A percentile compares a stretch with the other conserved stretches of the same genome.
These are phyloP conservation scores for Globisporangium cederbergense DNA, from an alignment of 352 stramenopile genomes.

Conservation along the genomic window DNA sequence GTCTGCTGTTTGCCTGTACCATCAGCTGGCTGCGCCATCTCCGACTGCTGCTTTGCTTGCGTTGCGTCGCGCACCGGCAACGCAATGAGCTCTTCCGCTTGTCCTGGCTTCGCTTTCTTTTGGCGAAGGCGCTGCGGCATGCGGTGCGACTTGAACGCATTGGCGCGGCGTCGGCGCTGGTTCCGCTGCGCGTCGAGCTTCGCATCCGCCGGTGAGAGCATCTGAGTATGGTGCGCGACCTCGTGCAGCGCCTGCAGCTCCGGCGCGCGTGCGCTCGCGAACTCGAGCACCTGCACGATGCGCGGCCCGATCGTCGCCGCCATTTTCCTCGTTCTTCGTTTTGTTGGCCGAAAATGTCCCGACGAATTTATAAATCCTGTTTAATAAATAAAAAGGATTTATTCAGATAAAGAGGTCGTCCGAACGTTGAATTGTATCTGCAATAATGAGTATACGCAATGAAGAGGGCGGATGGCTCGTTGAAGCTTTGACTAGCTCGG, in stretches of 20 bases:
- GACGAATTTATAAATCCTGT: too few relatives aligned
- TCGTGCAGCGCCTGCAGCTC: conserved; percentile 78
- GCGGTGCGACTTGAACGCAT: conserved; percentile 73
- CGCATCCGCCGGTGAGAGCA: conserved; percentile 23
- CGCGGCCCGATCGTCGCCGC: conserved; percentile 48
- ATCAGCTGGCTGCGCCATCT: neutral
- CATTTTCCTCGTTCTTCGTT: neutral
- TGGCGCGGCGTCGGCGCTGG: conserved; percentile 65
- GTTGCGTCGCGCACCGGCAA: conserved; percentile 3
- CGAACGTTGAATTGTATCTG: too few relatives aligned
- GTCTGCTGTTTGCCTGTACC: neutral
- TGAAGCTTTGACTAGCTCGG: too few relatives aligned
- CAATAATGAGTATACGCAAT: too few relatives aligned
- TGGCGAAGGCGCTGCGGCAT: conserved; percentile 59
- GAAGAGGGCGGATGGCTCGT: too few relatives aligned
- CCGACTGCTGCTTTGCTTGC: neutral
- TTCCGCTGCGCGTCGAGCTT: conserved; percentile 58
- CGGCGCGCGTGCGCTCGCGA: conserved; percentile 58
- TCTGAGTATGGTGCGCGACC: conserved; percentile 29
- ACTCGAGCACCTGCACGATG: conserved; percentile 79
- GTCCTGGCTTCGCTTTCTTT: conserved; percentile 5
- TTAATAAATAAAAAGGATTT: too few relatives aligned
- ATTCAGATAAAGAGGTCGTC: too few relatives aligned
- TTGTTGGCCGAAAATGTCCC: neutral
- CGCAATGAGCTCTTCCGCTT: conserved; percentile 21